These are phyloP conservation scores for Leptoxyphium fumago DNA, from an alignment of 2,329 filamentous ascomycete species.

Conservation along the genomic window DNA sequence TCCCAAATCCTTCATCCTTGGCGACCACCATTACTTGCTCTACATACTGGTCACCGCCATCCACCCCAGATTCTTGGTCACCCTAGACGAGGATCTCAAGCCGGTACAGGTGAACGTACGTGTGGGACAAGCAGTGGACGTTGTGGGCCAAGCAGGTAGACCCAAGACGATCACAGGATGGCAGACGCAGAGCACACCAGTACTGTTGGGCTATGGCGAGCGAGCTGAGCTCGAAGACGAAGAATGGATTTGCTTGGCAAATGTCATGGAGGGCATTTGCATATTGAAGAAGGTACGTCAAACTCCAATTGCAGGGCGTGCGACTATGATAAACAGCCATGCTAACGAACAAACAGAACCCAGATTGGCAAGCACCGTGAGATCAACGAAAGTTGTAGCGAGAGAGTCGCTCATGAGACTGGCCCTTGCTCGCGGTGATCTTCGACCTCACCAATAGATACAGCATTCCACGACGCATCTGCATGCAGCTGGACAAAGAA, in stretches of 20 bases:
- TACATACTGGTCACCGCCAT: conserved; percentile 96
- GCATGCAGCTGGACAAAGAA: no score
- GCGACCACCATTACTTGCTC: conserved; percentile 74
- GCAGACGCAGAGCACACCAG: conserved; percentile 99
- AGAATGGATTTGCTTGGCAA: conserved; percentile 85
- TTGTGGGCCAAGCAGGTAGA: conserved; percentile 89
- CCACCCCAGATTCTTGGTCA: conserved; percentile 92
- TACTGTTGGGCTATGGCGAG: conserved; percentile 86
- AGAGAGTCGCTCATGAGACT: no score
- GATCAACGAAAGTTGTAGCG: not conserved
- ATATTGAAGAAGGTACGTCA: conserved; percentile 83
- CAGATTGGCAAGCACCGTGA: conserved; percentile 15
- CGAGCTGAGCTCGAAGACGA: conserved; percentile 94
- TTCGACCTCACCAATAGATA: no score
- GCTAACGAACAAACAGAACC: conserved; percentile 13
- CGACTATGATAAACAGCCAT: not conserved
- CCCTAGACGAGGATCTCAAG: conserved; percentile 85
- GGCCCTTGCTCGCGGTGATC: no score
- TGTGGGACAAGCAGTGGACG: conserved; percentile 94
- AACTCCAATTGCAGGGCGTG: not conserved
- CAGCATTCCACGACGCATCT: no score
- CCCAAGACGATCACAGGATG: conserved; percentile 99
- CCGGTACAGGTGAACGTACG: conserved; percentile 91
- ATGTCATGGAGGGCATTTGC: conserved; percentile 82
- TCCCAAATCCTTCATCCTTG: conserved; percentile 60